Conservation (phyloP, 2,329 filamentous ascomycete species). For the Fusarium sp. region DNA sequence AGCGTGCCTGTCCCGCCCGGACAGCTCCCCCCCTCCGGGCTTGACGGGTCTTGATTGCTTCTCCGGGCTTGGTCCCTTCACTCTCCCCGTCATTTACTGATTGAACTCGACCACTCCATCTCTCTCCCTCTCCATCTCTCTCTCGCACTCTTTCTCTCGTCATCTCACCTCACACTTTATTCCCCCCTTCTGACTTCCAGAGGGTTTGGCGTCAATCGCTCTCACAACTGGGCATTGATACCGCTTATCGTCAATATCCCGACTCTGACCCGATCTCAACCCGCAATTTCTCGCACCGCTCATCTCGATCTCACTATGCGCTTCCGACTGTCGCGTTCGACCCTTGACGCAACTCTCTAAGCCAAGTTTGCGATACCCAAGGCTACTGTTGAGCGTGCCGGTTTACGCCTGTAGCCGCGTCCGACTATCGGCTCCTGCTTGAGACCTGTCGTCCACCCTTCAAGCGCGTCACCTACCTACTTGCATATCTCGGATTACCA, state of each 20-base stretch:
- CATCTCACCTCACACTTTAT: slow-evolving; percentile 20
- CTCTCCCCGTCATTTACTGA: slow-evolving; percentile 37
- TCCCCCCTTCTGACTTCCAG: slow-evolving; percentile 11
- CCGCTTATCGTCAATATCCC: background rate
- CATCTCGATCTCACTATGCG: slow-evolving; percentile 35
- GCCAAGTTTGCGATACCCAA: slow-evolving; percentile 23
- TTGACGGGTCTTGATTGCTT: slow-evolving; percentile 29
- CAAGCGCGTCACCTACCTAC: slow-evolving; percentile 32
- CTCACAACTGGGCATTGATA: background rate
- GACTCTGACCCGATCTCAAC: slow-evolving; percentile 9
- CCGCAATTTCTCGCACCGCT: slow-evolving; percentile 16
- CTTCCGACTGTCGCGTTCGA: slow-evolving; percentile 32
- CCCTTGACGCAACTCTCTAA: slow-evolving; percentile 34
- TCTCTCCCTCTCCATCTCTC: slow-evolving; percentile 7
- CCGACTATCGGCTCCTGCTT: slow-evolving; percentile 21
- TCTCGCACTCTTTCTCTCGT: slow-evolving; percentile 14
- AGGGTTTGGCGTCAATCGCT: slow-evolving; percentile 1
- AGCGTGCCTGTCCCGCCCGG: slow-evolving; percentile 21
- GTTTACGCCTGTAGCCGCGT: slow-evolving; percentile 33
- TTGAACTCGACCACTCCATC: slow-evolving; percentile 10
- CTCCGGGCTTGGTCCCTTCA: slow-evolving; percentile 36
- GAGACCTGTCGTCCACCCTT: slow-evolving; percentile 16
- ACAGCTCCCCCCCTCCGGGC: slow-evolving; percentile 13
- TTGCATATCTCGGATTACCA: slow-evolving; percentile 38
- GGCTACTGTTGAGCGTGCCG: slow-evolving; percentile 23